A percentile compares a stretch with the other conserved stretches of the same genome.
phyloP scores from a whole-genome alignment of 768 basidiomycete species.

The Pleurotus citrinopileatus region DNA sequence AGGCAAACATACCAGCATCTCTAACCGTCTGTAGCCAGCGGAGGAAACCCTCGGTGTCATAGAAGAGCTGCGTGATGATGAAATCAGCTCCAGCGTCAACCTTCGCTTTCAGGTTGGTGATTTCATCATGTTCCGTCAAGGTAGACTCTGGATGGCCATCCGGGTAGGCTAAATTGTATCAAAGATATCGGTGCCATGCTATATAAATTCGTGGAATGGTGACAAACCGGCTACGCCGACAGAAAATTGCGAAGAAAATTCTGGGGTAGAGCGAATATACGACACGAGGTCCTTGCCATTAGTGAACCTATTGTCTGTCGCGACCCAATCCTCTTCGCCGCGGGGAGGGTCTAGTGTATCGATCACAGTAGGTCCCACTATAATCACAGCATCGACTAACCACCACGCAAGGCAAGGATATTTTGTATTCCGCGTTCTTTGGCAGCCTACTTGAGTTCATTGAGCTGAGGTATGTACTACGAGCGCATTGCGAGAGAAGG shows the following conservation, averaged over 20 bases:
- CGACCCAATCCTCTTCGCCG: slow-evolving; percentile 91
- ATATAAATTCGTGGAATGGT: not conserved
- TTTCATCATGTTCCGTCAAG: slow-evolving; percentile 55
- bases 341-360: slow-evolving; percentile 76
- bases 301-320: slow-evolving; percentile 78
- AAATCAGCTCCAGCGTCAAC: slow-evolving; percentile 95
- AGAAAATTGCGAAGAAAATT: slow-evolving; percentile 84
- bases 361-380: not conserved
- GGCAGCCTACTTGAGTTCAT: slow-evolving; percentile 48
- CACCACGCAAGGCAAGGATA: slow-evolving; percentile 90
- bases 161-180: slow-evolving; percentile 69
- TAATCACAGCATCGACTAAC: slow-evolving; percentile 34
- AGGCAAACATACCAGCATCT: slow-evolving; percentile 54
- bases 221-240: slow-evolving; percentile 87
- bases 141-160: slow-evolving; percentile 76
- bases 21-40: slow-evolving; percentile 75
- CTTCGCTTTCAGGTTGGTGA: slow-evolving; percentile 78
- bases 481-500: not conserved
- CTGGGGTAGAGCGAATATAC: slow-evolving; percentile 76
- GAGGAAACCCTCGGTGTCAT: slow-evolving; percentile 88
- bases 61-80: slow-evolving; percentile 95
- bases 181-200: not conserved
- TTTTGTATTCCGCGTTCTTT: slow-evolving; percentile 83
- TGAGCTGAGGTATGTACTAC: slow-evolving; percentile 9
- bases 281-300: slow-evolving; percentile 88